phyloP scores from a whole-genome alignment of 192 early-diverging fungal species.

The Gryganskiella cystojenkinii region DNA sequence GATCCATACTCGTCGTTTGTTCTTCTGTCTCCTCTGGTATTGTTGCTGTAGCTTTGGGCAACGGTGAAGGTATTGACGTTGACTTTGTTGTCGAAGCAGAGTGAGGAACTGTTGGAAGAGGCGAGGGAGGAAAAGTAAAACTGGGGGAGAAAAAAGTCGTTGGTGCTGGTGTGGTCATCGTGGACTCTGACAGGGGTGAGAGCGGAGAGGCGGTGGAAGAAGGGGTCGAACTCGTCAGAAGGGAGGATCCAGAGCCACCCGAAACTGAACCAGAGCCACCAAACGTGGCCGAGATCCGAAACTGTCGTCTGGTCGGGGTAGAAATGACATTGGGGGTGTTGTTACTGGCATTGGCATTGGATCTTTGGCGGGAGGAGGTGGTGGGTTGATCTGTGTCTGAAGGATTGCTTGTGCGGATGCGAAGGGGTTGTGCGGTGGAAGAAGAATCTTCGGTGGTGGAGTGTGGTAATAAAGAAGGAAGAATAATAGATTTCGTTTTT shows the following conservation, averaged over 20 bases:
- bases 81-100: neutral
- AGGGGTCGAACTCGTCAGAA: conserved; percentile 1
- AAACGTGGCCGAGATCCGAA: conserved; percentile 38
- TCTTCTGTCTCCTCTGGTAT: too few relatives aligned
- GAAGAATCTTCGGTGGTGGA: neutral
- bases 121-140: conserved; percentile 5
- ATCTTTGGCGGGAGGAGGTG: neutral
- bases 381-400: neutral
- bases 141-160: neutral
- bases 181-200: conserved; percentile 11
- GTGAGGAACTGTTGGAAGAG: neutral
- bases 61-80: neutral
- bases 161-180: neutral
- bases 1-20: too few relatives aligned
- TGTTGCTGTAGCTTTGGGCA: too few relatives aligned
- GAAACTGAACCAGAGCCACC: conserved; percentile 35
- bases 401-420: too few relatives aligned
- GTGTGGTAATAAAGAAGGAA: neutral
- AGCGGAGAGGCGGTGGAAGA: conserved; percentile 9
- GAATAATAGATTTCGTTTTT: conserved; percentile 7
- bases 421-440: neutral
- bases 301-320: conserved; percentile 1
- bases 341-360: neutral
- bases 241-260: conserved; percentile 20
- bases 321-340: neutral